Base-by-base conservation (phyloP, 495 filamentous ascomycete genomes). In the Tuber microsphaerosporum region DNA sequence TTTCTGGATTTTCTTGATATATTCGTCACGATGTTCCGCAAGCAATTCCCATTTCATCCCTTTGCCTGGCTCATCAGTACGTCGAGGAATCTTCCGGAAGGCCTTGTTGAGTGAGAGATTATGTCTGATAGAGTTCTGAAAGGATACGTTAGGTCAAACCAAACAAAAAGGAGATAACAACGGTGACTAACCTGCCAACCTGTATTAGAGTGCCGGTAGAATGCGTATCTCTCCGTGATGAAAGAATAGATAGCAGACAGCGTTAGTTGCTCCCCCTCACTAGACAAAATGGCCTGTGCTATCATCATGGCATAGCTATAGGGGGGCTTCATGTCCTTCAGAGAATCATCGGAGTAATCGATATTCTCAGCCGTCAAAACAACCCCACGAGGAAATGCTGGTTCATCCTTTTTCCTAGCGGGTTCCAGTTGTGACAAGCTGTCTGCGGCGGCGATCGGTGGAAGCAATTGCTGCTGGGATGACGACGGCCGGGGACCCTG, bases 31-130 rank as follows among this genome's bases (percentile, higher is more conserved):
- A 65, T 90, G 85, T 72, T 94, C 92, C 1, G 90, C 88, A 2
- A 92, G 90, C 81, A 99, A 92, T 84, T 91, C 90, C 95, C 95
- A 99, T 82, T 97, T 97, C 94, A 97, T 97, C 39, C 95, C 95
- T 85, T 99, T 99, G 4, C 95, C 95, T 2, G 95, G 95, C 82
- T 99, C 96, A 80, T 99, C 92, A 0, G 93, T 95, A 8, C 91
- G 89, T 48, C 95, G 91, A 39, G 96, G 91, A 8, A 97, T 91
- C 83, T 98, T 98, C 77, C 91, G 89, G 83, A 99, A 99, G 0
- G 90, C 89, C 84, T 97, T 94, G 81, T 96, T 97, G 71, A 99
- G 84, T 4, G 96, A 98, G 31, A 99, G 84, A 79, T 98, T 98
- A 79, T 99, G 95, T 2, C 95, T 90, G 79, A 99, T 99, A 2